A percentile compares a stretch with the other conserved stretches of the same genome.
Evolutionary conservation across 768 basidiomycete species (phyloP).

Genomic region (Suillus lakei): DNA sequence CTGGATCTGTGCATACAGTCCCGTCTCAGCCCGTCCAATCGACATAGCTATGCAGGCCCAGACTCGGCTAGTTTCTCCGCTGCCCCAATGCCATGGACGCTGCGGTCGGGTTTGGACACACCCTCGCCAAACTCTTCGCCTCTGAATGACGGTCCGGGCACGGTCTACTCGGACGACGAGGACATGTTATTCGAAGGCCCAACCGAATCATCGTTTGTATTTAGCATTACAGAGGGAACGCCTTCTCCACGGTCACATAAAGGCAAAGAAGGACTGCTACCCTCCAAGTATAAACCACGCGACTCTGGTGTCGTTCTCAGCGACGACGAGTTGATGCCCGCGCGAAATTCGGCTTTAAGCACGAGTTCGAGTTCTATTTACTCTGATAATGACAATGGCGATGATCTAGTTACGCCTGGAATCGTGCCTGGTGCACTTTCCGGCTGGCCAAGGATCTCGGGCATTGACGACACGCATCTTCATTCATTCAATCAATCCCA

Average conservation of each 20-base stretch:
- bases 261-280: slow-evolving; percentile 41
- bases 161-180: slow-evolving; percentile 48
- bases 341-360: slow-evolving; percentile 48
- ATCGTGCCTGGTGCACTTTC: slow-evolving; percentile 55
- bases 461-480: slow-evolving; percentile 43
- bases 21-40: slow-evolving; percentile 44
- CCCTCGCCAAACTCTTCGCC: slow-evolving; percentile 60
- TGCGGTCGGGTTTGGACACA: slow-evolving; percentile 41
- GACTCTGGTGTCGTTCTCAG: slow-evolving; percentile 69
- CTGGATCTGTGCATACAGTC: slow-evolving; percentile 12
- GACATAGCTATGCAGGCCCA: slow-evolving; percentile 71
- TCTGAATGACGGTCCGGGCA: slow-evolving; percentile 32
- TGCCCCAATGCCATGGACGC: slow-evolving; percentile 34
- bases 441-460: slow-evolving; percentile 64
- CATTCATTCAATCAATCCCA: slow-evolving; percentile 5
- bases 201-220: slow-evolving; percentile 56
- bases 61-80: slow-evolving; percentile 35
- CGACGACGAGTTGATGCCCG: slow-evolving; percentile 64
- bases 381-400: slow-evolving; percentile 52
- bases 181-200: slow-evolving; percentile 61
- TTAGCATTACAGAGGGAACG: slow-evolving; percentile 58
- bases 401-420: slow-evolving; percentile 75
- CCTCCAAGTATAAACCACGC: slow-evolving; percentile 72
- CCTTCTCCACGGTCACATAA: slow-evolving; percentile 56
- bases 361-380: slow-evolving; percentile 65